Conservation (phyloP, 2,329 filamentous ascomycete genomes). For the Colletotrichum tanaceti region DNA sequence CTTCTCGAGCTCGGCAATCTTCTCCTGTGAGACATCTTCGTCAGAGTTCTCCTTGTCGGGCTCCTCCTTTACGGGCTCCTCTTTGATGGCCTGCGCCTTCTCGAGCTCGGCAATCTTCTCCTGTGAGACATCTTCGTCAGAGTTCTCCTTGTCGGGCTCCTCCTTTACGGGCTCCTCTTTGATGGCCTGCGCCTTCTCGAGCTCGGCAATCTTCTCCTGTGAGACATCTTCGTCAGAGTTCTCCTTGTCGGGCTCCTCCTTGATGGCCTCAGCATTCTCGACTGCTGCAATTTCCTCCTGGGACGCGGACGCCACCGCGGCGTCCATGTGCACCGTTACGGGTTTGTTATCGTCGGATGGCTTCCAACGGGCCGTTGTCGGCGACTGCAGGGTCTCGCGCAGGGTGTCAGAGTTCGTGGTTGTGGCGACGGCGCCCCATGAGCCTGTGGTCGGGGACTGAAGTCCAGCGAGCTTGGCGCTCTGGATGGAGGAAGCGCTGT, state of each 20-base stretch:
- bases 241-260: conserved; percentile 50
- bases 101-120: conserved; percentile 46
- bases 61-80: conserved; percentile 55
- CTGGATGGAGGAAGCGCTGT: conserved; percentile 15
- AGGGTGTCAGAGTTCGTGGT: conserved; percentile 42
- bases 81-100: conserved; percentile 43
- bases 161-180: conserved; percentile 52
- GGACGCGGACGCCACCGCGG: conserved; percentile 49
- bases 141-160: conserved; percentile 44
- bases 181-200: conserved; percentile 46
- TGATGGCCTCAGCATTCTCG: conserved; percentile 54
- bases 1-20: conserved; percentile 45
- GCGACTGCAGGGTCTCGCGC: conserved; percentile 55
- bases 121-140: conserved; percentile 44
- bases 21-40: conserved; percentile 44
- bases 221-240: conserved; percentile 43
- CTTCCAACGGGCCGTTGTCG: conserved; percentile 57
- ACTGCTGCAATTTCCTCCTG: conserved; percentile 54
- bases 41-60: conserved; percentile 39
- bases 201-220: conserved; percentile 44
- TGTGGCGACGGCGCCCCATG: conserved; percentile 52
- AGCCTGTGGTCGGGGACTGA: conserved; percentile 59
- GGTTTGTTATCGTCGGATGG: conserved; percentile 44
- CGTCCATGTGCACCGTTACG: conserved; percentile 49
- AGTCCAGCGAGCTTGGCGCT: conserved; percentile 48